Evolutionary conservation across 129 eudicot species (phyloP).

Genomic region (Erigeron canadensis): DNA sequence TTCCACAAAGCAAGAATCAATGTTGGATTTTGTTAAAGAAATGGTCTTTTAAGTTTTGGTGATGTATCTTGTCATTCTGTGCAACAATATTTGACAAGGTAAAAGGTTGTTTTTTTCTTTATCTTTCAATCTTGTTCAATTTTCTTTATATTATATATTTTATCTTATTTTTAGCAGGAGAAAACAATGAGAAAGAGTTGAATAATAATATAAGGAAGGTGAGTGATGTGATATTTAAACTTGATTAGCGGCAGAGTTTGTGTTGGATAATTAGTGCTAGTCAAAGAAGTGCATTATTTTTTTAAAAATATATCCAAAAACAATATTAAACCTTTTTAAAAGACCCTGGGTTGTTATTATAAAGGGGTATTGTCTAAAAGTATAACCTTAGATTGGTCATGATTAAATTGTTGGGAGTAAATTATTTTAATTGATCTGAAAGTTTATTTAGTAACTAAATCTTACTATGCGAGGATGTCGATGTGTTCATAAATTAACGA

Average conservation of each 20-base stretch:
- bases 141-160: neutral
- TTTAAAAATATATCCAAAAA: no score
- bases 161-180: neutral
- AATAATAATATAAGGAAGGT: neutral
- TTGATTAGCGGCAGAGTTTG: conserved; percentile 37
- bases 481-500: no score
- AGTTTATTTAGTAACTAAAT: no score
- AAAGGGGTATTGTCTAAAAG: no score
- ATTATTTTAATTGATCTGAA: no score
- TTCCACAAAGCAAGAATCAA: conserved; percentile 3
- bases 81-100: neutral
- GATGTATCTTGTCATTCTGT: neutral
- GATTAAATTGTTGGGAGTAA: no score
- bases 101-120: neutral
- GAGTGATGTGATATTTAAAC: conserved; percentile 8
- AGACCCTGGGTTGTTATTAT: no score
- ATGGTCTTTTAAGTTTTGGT: neutral
- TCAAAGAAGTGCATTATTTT: conserved; percentile 3
- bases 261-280: conserved; percentile 13
- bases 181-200: conserved; percentile 2
- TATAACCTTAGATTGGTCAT: no score
- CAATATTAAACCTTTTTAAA: no score
- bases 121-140: neutral
- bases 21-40: neutral
- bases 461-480: no score